Evolutionary conservation across 1,284 basidiomycete genomes (phyloP), one percentile per base, ranked within the genome.

Genomic region (Cryptococcus amylolentus): DNA sequence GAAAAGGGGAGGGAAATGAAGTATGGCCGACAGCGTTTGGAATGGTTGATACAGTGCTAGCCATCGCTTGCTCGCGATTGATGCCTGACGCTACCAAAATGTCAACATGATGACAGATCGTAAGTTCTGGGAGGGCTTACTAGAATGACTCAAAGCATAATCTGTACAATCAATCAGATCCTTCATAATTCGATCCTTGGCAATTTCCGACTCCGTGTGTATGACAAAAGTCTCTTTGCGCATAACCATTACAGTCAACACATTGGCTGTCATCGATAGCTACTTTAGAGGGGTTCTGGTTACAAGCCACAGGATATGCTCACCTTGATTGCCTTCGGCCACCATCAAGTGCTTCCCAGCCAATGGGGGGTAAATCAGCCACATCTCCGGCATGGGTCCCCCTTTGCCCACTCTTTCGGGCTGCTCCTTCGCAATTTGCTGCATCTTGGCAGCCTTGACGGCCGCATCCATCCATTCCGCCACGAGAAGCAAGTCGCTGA

Each of bases 351-450:
- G 92, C 74, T 97, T 98, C 5, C 93, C 94, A 8, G 96, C 88
- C 51, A 99, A 79, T 3, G 96, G 96, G 20, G 96, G 96, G 79
- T 96, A 99, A 62, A 88, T 84, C 51, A 99, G 80, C 86, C 88
- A 91, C 86, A 96, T 89, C 71, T 97, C 92, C 7, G 86, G 82
- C 53, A 85, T 85, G 5, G 79, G 78, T 8, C 79, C 83, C 46
- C 79, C 73, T 52, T 74, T 70, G 20, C 69, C 74, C 1, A 80
- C 71, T 14, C 76, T 63, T 46, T 70, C 68, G 5, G 76, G 76
- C 50, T 76, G 68, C 27, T 73, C 67, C 14, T 58, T 53, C 3
- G 71, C 68, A 10, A 78, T 66, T 40, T 75, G 67, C 55, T 71
- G 69, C 2, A 70, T 75, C 57, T 71, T 76, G 4, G 63, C 58